Base-by-base conservation (phyloP, 169 alveolate species). In the Plasmodium vinckei region DNA sequence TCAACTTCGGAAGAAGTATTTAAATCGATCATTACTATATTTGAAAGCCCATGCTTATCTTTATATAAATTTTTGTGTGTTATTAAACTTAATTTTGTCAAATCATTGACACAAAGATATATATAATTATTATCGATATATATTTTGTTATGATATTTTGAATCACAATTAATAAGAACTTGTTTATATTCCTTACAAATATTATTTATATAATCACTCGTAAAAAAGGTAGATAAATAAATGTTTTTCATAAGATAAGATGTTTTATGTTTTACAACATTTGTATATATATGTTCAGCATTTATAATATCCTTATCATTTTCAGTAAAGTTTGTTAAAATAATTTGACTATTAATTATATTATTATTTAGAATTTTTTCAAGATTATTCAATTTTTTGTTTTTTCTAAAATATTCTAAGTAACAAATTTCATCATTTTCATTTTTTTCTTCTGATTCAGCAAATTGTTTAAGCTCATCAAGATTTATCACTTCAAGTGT, bases 241-340 rank as follows among this genome's bases (percentile, higher is more conserved):
- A 84, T 63, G 46, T 84, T 57, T 69, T 23, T 68, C 42, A 84
- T 21, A 46, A 68, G 25, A 33, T 39, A 84, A 0, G 72, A 46
- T 9, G 56, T 69, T 70, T 84, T 69, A 25, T 69, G 69, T 44
- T 63, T 84, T 61, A 70, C 15, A 44, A 84, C 13, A 25, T 51
- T 57, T 23, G 49, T 39, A 51, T 69, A 49, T 72, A 84, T 56
- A 49, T 84, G 56, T 1, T 68, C 51, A 46, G 67, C n/a, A 51
- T 57, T 84, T 23, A 84, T 56, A n/a, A 69, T n/a, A 23, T 84
- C 91, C 12, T 56, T 54, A 27, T 51, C 13, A 15, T 61, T 56
- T 69, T 84, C 91, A 6, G 87, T 72, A 59, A 84, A 84, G 42
- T 67, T 84, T n/a, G 91, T 84, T 72, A 84, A 23, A 19, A 69